Evolutionary conservation across 495 filamentous ascomycete genomes (phyloP).

Genomic region (Aspergillus nidulans): DNA sequence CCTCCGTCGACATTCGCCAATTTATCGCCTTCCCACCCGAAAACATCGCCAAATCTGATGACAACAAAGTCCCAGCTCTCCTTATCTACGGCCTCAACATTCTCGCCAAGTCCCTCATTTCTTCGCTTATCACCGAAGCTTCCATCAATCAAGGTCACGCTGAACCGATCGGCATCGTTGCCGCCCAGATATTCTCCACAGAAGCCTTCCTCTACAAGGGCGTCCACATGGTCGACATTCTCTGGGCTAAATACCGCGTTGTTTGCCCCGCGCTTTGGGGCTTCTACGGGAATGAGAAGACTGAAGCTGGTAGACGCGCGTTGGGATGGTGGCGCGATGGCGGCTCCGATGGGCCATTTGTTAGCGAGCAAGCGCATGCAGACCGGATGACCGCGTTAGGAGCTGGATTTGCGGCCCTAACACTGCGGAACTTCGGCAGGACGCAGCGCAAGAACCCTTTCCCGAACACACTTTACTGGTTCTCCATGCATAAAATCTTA

Average conservation of each 20-base stretch:
- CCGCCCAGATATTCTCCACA: slow-evolving; percentile 68
- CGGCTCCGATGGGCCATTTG: slow-evolving; percentile 49
- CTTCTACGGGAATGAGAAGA: slow-evolving; percentile 70
- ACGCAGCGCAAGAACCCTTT: slow-evolving; percentile 67
- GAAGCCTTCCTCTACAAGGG: slow-evolving; percentile 65
- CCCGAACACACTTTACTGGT: slow-evolving; percentile 78
- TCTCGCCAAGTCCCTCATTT: slow-evolving; percentile 71
- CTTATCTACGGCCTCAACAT: slow-evolving; percentile 82
- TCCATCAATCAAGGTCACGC: slow-evolving; percentile 64
- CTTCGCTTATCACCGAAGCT: slow-evolving; percentile 72
- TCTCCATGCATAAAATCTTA: slow-evolving; percentile 63
- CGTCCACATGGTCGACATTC: slow-evolving; percentile 71
- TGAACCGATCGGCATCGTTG: slow-evolving; percentile 75
- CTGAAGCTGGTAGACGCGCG: slow-evolving; percentile 58
- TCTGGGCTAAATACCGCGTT: slow-evolving; percentile 80
- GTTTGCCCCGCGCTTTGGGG: slow-evolving; percentile 86
- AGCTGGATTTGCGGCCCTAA: slow-evolving; percentile 75
- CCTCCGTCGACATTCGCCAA: slow-evolving; percentile 59
- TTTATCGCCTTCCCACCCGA: slow-evolving; percentile 59
- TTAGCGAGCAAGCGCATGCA: slow-evolving; percentile 63
- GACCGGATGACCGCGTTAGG: slow-evolving; percentile 82
- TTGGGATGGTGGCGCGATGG: slow-evolving; percentile 70
- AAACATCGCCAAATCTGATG: slow-evolving; percentile 44
- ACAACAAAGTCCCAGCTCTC: slow-evolving; percentile 60
- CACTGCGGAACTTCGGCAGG: slow-evolving; percentile 73